Base-by-base conservation (phyloP, 441 rosid species). In the Hypseocharis bilobata region DNA sequence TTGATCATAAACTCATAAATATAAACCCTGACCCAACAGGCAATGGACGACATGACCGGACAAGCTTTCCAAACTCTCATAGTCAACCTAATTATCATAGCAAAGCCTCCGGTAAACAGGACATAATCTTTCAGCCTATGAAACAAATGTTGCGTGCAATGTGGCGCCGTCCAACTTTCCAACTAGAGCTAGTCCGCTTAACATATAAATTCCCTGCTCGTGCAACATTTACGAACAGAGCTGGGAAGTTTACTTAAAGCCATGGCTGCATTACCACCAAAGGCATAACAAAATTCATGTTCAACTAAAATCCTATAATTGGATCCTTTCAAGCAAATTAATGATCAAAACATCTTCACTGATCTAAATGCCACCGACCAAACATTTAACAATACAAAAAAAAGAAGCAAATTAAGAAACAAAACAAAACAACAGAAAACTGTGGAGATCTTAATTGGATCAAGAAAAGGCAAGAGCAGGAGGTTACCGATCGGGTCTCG, bases 401-500 rank as follows among this genome's bases (percentile, higher is more conserved):
- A n/a, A 36, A 36, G 14, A 8, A 36, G 42, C 8, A 36, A 36
- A 36, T 36, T 13, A 36, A 36, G n/a, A 36, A 27, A 45, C 14
- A 27, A 2, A 55, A 61, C 32, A 62, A 30, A 26, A 29, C 6
- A 32, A 27, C 20, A 22, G 26, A 57, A 66, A 65, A 57, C 17
- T 1, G 34, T 57, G 64, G 40, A 71, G 66, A 74, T 72, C 75
- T 54, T 11, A 25, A 25, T 13, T 14, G 26, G 59, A 54, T 54
- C 72, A 45, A 71, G 3, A 3, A 64, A 55, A 56, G 68, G 55
- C 32, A 19, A 29, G 16, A 32, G 28, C 32, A 61, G 19, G 26
- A 30, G 29, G 27, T 55, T 76, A 85, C 92, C 91, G 91, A 84
- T 83, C 73, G 84, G 71, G 92, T 85, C 77, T 88, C 82, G 47